Percentiles rank a stretch among this genome's conserved stretches.
These are phyloP conservation scores for Persicaria maculosa DNA, from an alignment of 148 eudicot genomes.

Conservation along the genomic window DNA sequence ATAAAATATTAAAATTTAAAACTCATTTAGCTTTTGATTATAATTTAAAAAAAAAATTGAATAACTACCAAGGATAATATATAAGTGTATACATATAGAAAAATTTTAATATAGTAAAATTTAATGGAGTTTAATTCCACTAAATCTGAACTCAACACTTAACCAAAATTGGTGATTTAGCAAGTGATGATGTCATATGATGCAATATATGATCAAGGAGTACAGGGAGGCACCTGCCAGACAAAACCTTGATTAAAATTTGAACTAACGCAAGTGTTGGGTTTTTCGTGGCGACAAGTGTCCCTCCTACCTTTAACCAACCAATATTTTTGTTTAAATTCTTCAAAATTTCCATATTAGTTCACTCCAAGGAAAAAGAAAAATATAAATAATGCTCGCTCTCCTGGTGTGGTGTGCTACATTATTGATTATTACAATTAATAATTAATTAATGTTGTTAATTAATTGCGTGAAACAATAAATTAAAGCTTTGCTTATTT, in stretches of 20 bases:
- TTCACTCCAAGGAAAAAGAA: background rate
- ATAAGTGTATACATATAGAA: no score
- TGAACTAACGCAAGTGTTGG: background rate
- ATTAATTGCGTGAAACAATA: background rate
- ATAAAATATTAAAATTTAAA: no score
- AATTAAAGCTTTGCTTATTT: background rate
- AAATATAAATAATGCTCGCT: background rate
- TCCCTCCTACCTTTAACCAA: conserved; percentile 8
- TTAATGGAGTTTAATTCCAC: no score
- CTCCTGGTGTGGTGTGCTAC: no score
- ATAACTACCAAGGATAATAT: no score
- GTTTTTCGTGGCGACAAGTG: background rate
- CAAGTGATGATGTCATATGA: background rate
- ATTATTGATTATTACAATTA: background rate
- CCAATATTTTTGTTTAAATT: background rate
- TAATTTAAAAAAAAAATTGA: no score
- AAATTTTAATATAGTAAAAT: no score
- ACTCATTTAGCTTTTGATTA: no score
- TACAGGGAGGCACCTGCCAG: background rate
- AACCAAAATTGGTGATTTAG: background rate
- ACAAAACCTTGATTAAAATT: background rate
- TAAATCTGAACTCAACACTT: no score
- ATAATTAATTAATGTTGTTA: background rate
- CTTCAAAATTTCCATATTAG: background rate
- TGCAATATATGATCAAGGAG: background rate